phyloP scores from a whole-genome alignment of 805 yeast species.

The Ogataea allantospora region DNA sequence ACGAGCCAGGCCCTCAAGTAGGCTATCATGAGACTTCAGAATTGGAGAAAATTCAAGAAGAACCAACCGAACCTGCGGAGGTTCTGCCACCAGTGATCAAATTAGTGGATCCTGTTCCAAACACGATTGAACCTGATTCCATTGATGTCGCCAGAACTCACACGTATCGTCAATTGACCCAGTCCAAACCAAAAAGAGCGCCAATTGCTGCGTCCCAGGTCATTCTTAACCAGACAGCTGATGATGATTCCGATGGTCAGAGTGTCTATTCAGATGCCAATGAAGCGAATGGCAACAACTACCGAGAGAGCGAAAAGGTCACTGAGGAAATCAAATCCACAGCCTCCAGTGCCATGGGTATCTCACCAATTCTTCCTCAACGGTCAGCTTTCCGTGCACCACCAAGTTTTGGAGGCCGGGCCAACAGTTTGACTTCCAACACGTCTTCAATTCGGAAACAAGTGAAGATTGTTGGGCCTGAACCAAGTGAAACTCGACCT shows the following conservation, averaged over 20 bases:
- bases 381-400: constrained; percentile 15
- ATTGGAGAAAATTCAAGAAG: constrained; percentile 26
- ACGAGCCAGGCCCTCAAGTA: neutral
- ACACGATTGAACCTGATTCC: neutral
- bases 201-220: constrained; percentile 23
- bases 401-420: constrained; percentile 8
- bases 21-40: constrained; percentile 7
- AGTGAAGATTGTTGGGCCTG: constrained; percentile 22
- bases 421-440: constrained; percentile 23
- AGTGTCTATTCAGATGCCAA: constrained; percentile 30
- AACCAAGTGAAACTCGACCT: constrained; percentile 7
- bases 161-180: constrained; percentile 20
- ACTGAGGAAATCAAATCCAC: constrained; percentile 25
- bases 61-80: constrained; percentile 15
- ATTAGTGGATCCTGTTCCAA: constrained; percentile 1
- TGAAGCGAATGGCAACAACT: constrained; percentile 8
- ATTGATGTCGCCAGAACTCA: constrained; percentile 12
- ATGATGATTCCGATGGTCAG: constrained; percentile 20
- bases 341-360: constrained; percentile 12
- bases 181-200: constrained; percentile 3
- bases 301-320: constrained; percentile 22
- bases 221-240: constrained; percentile 18
- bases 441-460: constrained; percentile 23
- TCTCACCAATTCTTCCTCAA: constrained; percentile 19
- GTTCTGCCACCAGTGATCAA: constrained; percentile 4